A percentile compares a stretch with the other conserved stretches of the same genome.
phyloP scores from a whole-genome alignment of 345 rosid genomes.

The Camelina neglecta region DNA sequence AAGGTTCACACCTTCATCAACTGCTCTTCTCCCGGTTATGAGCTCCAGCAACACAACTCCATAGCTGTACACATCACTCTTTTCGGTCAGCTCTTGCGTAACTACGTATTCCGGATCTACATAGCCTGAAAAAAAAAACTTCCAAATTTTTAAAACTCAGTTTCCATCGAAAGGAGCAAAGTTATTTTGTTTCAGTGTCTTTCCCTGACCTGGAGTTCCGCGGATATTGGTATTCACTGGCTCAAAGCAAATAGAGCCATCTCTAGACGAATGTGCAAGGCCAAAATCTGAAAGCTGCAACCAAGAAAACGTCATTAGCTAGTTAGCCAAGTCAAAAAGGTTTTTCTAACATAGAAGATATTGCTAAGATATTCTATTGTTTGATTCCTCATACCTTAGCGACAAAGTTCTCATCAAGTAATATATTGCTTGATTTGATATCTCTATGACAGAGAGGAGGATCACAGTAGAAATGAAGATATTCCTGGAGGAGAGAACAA shows the following conservation, averaged over 20 bases:
- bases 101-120: slow-evolving; percentile 91
- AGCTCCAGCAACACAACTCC: slow-evolving; percentile 88
- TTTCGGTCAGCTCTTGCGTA: slow-evolving; percentile 88
- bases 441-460: slow-evolving; percentile 98
- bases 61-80: slow-evolving; percentile 86
- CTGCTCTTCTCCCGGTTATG: slow-evolving; percentile 70
- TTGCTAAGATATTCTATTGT: slow-evolving; percentile 77
- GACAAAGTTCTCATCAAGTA: slow-evolving; percentile 78
- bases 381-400: slow-evolving; percentile 87
- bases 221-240: slow-evolving; percentile 81
- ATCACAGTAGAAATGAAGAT: slow-evolving; percentile 94
- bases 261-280: slow-evolving; percentile 84
- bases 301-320: slow-evolving; percentile 30
- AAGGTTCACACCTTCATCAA: slow-evolving; percentile 73
- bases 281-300: slow-evolving; percentile 95
- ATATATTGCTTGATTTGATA: slow-evolving; percentile 91
- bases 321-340: slow-evolving; percentile 1
- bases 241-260: slow-evolving; percentile 87
- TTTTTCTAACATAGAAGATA: background rate
- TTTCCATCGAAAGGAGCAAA: slow-evolving; percentile 3
- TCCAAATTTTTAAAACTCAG: background rate
- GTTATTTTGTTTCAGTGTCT: slow-evolving; percentile 21
- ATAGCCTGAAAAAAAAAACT: slow-evolving; percentile 59
- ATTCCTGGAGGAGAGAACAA: slow-evolving; percentile 64
- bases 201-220: slow-evolving; percentile 88